Conservation (phyloP, 1,139 yeast species). For the Barnettozyma hawaiiensis region DNA sequence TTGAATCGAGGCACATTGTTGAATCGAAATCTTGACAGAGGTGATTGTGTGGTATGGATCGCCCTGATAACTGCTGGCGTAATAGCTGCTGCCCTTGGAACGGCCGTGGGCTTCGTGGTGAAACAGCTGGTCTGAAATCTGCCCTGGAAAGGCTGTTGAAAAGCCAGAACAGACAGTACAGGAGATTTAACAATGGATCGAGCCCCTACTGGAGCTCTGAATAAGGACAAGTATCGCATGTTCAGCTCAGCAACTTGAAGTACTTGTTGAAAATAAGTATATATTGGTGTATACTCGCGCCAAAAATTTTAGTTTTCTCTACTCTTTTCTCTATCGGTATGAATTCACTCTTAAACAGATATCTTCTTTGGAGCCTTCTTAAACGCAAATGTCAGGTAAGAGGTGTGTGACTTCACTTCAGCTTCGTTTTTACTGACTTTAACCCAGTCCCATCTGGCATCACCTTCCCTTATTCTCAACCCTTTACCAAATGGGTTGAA, state of each 20-base stretch:
- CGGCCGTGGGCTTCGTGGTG: too few species aligned
- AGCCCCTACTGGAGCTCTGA: not conserved
- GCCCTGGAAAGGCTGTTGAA: not conserved
- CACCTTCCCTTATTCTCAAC: constrained; percentile 78
- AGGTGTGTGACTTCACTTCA: constrained; percentile 90
- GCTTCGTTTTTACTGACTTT: constrained; percentile 76
- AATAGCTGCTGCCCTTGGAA: too few species aligned
- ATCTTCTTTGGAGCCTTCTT: constrained; percentile 23
- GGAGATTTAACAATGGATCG: not conserved
- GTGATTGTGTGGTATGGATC: not conserved
- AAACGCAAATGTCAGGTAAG: constrained; percentile 86
- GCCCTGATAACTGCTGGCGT: too few species aligned
- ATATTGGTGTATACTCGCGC: too few species aligned
- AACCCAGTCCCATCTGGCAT: constrained; percentile 69
- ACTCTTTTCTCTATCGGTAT: not conserved
- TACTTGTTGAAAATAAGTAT: not conserved
- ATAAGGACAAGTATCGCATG: not conserved
- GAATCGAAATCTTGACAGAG: not conserved
- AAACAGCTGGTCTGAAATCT: not conserved
- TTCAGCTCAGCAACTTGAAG: not conserved
- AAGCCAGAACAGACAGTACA: not conserved
- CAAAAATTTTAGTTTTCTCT: not conserved
- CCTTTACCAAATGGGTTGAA: constrained; percentile 88
- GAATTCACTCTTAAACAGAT: not conserved
- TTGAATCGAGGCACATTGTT: constrained; percentile 13